phyloP scores from a whole-genome alignment of 805 yeast genomes.

The Candida chilensis region DNA sequence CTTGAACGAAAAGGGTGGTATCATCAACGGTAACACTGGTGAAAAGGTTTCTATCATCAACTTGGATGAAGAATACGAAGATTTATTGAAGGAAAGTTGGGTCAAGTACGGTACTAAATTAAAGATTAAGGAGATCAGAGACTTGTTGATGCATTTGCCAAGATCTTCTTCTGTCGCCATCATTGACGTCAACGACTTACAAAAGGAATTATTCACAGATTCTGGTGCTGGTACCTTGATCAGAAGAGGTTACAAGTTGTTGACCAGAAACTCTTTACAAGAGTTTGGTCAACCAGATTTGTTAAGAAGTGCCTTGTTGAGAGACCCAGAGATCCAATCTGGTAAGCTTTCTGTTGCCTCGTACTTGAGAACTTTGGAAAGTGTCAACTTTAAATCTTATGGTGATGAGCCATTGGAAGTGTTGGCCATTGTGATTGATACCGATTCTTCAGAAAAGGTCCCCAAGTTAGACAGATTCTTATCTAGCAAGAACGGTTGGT shows the following conservation, averaged over 20 bases:
- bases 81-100: constrained; percentile 88
- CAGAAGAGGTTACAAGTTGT: constrained; percentile 90
- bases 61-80: constrained; percentile 93
- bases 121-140: constrained; percentile 94
- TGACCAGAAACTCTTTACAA: constrained; percentile 56
- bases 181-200: constrained; percentile 89
- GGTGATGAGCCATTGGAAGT: constrained; percentile 97
- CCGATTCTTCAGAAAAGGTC: constrained; percentile 26
- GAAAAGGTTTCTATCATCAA: constrained; percentile 86
- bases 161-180: constrained; percentile 97
- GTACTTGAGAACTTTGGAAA: constrained; percentile 66
- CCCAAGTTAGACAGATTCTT: constrained; percentile 79
- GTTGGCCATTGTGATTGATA: constrained; percentile 70
- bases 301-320: constrained; percentile 64
- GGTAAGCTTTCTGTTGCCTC: constrained; percentile 73
- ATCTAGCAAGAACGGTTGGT: constrained; percentile 90
- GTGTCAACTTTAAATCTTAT: constrained; percentile 58
- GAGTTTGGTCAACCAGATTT: constrained; percentile 71
- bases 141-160: constrained; percentile 86
- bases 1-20: constrained; percentile 96
- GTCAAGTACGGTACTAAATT: constrained; percentile 97
- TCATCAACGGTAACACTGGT: constrained; percentile 84
- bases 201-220: constrained; percentile 95
- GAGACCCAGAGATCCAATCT: constrained; percentile 66
- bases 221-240: constrained; percentile 99